Evolutionary conservation across 805 yeast species (phyloP).

Genomic region (Wickerhamomyces pijperi): DNA sequence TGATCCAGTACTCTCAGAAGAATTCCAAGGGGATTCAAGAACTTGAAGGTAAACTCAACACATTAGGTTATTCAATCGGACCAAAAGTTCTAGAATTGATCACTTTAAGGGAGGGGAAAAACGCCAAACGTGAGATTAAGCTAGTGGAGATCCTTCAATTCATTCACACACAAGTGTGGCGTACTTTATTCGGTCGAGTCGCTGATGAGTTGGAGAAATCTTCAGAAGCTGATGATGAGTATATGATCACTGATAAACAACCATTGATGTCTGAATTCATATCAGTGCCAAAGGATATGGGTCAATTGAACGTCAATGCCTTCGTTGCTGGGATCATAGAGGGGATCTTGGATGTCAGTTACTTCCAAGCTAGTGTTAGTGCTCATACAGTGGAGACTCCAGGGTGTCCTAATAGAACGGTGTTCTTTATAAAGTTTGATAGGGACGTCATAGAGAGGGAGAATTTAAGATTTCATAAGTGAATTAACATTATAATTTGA

Average conservation of each 20-base stretch:
- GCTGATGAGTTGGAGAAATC: constrained; percentile 71
- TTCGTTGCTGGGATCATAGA: constrained; percentile 80
- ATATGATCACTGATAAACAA: constrained; percentile 51
- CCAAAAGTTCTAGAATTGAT: constrained; percentile 57
- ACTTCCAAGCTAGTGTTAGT: constrained; percentile 66
- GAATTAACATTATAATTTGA: background rate
- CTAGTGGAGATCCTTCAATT: constrained; percentile 62
- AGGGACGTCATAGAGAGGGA: constrained; percentile 46
- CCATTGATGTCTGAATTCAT: constrained; percentile 67
- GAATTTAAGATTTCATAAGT: constrained; percentile 26
- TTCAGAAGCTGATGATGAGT: constrained; percentile 53
- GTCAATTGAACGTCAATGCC: constrained; percentile 70
- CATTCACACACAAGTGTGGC: constrained; percentile 67
- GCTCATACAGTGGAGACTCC: constrained; percentile 69
- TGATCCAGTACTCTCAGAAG: constrained; percentile 53
- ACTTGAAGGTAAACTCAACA: constrained; percentile 49
- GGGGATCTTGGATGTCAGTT: constrained; percentile 65
- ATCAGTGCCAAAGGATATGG: constrained; percentile 70
- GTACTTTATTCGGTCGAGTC: constrained; percentile 53
- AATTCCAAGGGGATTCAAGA: constrained; percentile 61
- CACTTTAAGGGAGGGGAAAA: constrained; percentile 55
- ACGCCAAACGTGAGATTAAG: constrained; percentile 54
- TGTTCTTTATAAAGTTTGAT: constrained; percentile 65
- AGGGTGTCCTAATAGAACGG: constrained; percentile 53
- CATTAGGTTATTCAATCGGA: constrained; percentile 72